These are phyloP conservation scores for Mycogone perniciosa DNA, from an alignment of 2,329 filamentous ascomycete species.

Conservation along the genomic window DNA sequence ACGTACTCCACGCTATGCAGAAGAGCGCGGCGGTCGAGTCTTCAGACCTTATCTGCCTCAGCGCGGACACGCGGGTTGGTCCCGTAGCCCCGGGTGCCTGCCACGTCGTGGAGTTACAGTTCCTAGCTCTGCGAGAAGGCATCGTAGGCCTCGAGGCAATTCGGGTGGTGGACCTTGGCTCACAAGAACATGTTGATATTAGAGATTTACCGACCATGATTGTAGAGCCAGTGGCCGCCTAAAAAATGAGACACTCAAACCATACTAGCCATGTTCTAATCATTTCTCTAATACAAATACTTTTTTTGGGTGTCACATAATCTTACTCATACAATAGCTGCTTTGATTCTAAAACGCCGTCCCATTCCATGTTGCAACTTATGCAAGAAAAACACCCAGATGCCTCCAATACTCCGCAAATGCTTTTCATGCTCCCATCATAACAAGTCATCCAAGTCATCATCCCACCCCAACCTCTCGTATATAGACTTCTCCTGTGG, in stretches of 20 bases:
- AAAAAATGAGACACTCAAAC: conserved; percentile 2
- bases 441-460: conserved; percentile 45
- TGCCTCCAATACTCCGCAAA: not conserved
- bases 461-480: conserved; percentile 51
- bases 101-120: conserved; percentile 66
- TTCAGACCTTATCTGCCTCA: conserved; percentile 67
- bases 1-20: conserved; percentile 64
- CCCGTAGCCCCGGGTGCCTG: conserved; percentile 66
- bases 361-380: not conserved
- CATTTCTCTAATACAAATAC: not conserved
- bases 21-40: conserved; percentile 56
- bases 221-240: conserved; percentile 34
- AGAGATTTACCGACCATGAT: conserved; percentile 66
- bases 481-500: conserved; percentile 40
- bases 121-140: conserved; percentile 61
- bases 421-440: conserved; percentile 18
- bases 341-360: not conserved
- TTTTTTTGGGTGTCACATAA: not conserved
- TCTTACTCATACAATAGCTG: not conserved
- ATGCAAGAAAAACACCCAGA: too few relatives aligned
- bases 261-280: not conserved
- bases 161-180: conserved; percentile 64
- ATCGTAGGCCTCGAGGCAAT: conserved; percentile 66
- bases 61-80: conserved; percentile 66
- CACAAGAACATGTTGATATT: conserved; percentile 72